phyloP scores from a whole-genome alignment of 805 yeast genomes.

The Metschnikowia borealis region DNA sequence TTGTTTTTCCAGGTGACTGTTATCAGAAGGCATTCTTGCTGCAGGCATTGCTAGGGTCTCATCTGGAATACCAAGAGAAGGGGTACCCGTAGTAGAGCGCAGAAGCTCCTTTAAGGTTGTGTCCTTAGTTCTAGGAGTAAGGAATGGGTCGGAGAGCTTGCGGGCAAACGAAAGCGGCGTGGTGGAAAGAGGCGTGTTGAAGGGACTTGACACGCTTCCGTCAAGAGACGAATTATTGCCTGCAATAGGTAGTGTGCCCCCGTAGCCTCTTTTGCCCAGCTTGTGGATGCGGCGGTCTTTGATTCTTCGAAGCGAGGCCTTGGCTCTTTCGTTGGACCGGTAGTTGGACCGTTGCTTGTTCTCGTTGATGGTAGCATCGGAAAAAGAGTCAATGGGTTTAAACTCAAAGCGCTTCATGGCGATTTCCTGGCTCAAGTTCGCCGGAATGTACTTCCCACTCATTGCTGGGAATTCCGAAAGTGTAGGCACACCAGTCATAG shows the following conservation, averaged over 20 bases:
- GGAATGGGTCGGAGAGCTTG: conserved; percentile 1
- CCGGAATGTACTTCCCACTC: conserved; percentile 29
- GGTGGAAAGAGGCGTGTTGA: conserved; percentile 15
- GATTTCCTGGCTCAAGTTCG: conserved; percentile 16
- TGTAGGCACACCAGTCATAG: conserved; percentile 35
- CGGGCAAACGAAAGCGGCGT: background rate
- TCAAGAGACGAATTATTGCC: background rate
- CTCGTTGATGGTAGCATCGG: conserved; percentile 11
- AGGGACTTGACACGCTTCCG: conserved; percentile 18
- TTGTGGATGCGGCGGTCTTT: conserved; percentile 54
- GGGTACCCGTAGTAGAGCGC: background rate
- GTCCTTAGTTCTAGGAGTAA: background rate
- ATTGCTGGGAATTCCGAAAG: conserved; percentile 41
- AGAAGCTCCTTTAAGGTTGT: background rate
- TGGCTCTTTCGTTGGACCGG: conserved; percentile 58
- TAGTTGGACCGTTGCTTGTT: conserved; percentile 15
- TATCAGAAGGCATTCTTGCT: background rate
- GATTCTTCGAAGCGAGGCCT: conserved; percentile 61
- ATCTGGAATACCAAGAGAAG: background rate
- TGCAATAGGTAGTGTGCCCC: conserved; percentile 3
- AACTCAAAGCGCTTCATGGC: conserved; percentile 16
- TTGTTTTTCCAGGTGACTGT: background rate
- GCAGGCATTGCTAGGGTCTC: background rate
- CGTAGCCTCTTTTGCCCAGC: conserved; percentile 22
- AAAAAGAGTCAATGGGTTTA: conserved; percentile 15